Conservation (phyloP, 495 filamentous ascomycete genomes). For the Apiosordaria backusii region DNA sequence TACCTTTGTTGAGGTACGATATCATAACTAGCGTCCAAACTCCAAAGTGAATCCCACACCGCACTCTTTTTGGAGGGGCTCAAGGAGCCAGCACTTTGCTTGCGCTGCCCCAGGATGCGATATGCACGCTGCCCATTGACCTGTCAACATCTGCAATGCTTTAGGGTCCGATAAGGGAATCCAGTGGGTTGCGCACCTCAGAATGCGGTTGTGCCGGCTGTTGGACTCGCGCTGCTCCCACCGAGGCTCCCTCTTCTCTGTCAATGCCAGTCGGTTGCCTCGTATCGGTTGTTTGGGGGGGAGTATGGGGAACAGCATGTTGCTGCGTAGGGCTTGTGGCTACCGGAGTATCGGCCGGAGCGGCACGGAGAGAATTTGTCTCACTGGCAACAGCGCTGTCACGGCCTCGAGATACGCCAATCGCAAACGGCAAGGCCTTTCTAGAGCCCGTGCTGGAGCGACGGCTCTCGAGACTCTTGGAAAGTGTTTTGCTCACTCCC, state of each 20-base stretch:
- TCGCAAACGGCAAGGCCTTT: constrained; percentile 54
- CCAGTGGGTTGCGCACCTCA: constrained; percentile 36
- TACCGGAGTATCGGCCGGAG: constrained; percentile 35
- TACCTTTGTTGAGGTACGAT: constrained; percentile 22
- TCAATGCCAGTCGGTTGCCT: neutral
- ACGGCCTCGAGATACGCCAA: constrained; percentile 35
- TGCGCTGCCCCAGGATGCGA: constrained; percentile 26
- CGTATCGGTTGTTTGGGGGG: constrained; percentile 6
- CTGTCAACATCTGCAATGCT: constrained; percentile 23
- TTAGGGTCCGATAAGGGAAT: constrained; percentile 34
- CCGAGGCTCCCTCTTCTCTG: neutral
- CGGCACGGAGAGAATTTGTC: constrained; percentile 47
- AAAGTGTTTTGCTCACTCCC: constrained; percentile 70
- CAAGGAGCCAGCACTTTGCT: constrained; percentile 30
- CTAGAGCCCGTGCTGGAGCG: constrained; percentile 80
- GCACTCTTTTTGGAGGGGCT: constrained; percentile 43
- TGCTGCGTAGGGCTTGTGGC: constrained; percentile 38
- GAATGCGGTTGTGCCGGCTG: constrained; percentile 15
- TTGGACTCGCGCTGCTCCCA: constrained; percentile 15
- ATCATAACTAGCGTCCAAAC: constrained; percentile 44
- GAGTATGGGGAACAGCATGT: constrained; percentile 13
- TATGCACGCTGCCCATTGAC: constrained; percentile 19
- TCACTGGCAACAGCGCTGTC: constrained; percentile 47
- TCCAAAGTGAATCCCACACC: constrained; percentile 56
- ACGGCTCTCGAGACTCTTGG: constrained; percentile 82